Base-by-base conservation (phyloP, 1,139 yeast species). In the Tardiomyces blankii region DNA sequence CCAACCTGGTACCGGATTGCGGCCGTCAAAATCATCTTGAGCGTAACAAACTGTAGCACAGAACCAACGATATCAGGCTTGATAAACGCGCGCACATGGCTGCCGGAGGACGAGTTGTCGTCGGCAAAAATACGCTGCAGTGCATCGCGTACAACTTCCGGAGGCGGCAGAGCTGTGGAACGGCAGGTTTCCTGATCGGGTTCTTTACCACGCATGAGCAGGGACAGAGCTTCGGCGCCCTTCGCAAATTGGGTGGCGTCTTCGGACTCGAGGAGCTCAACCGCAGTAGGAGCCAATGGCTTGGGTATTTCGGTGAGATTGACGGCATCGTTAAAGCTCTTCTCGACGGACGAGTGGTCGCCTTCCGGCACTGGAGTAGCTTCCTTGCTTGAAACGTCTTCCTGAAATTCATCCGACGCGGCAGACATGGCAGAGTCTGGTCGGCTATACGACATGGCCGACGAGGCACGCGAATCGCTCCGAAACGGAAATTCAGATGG, bases 31-130 rank as follows among this genome's bases (percentile, higher is more conserved):
- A 54, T 45, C 8, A 42, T 42, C 28, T 46, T 47, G 3, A 49
- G 46, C 13, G 54, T 53, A 13, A 55, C 56, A 46, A 53, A 56
- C 44, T 56, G 54, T 7, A 51, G 46, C 14, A 52, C 48, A 5
- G 50, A 44, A 1, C 50, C 49, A 16, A 55, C 48, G 19, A 56
- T 23, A 14, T 51, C 56, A 2, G 47, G 43, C 8, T 42, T 40
- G 14, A 51, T 48, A 28, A 51, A 50, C 14, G 40, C 45, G 3
- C 54, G 48, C 21, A 46, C 28, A 4, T 50, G 49, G 32, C 43
- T 41, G 33, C 43, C 47, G 42, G 39, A 44, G 33, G 39, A 50
- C 47, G 33, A 27, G 32, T 41, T 39, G 18, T 40, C 48, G 14
- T 42, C 38, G 27, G 42, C 42, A 42, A 56, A 56, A 3, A 54